These are phyloP conservation scores for Macadamia tetraphylla DNA, from an alignment of 164 flowering plant genomes.

Conservation along the genomic window DNA sequence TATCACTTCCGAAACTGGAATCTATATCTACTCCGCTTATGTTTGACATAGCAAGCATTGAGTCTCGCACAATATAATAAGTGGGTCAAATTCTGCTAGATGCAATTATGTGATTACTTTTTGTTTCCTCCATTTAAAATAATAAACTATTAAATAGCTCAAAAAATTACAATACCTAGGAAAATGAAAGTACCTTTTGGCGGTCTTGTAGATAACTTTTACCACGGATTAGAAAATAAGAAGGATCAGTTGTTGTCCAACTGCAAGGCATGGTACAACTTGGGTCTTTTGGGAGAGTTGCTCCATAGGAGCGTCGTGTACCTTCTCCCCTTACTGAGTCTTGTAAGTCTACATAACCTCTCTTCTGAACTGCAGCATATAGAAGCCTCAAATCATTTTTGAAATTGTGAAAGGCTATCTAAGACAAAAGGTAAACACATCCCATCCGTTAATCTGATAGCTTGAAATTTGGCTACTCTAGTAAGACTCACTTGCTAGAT, in stretches of 20 bases:
- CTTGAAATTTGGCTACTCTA: neutral
- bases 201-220: slow-evolving; percentile 35
- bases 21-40: neutral
- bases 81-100: too few species aligned
- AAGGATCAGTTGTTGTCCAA: slow-evolving; percentile 43
- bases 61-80: too few species aligned
- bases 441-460: neutral
- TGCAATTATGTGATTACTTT: too few species aligned
- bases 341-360: slow-evolving; percentile 53
- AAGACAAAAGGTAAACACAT: neutral
- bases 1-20: neutral
- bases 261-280: slow-evolving; percentile 33
- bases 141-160: too few species aligned
- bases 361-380: slow-evolving; percentile 52
- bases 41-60: neutral
- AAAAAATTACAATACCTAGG: neutral
- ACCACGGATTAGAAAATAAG: slow-evolving; percentile 51
- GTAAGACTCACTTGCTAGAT: slow-evolving; percentile 39
- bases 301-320: slow-evolving; percentile 32
- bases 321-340: slow-evolving; percentile 28
- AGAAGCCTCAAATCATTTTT: slow-evolving; percentile 9
- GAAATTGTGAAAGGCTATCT: neutral
- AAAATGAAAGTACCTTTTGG: slow-evolving; percentile 24
- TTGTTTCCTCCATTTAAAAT: too few species aligned
- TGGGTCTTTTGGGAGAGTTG: slow-evolving; percentile 42